phyloP scores from a whole-genome alignment of 306 rosid genomes.

The Fagus crenata region DNA sequence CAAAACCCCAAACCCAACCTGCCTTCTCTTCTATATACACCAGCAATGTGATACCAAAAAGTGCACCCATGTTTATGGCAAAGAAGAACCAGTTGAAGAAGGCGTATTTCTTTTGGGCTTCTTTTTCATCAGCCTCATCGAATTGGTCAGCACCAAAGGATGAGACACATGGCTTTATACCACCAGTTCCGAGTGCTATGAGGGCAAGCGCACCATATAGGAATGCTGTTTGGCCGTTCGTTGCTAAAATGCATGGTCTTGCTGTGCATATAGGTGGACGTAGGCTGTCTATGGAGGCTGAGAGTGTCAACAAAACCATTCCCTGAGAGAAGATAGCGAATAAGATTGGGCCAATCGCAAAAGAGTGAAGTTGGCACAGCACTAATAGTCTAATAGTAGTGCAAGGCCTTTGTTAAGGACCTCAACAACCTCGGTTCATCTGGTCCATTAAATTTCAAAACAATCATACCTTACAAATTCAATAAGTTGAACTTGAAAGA shows the following conservation, averaged over 20 bases:
- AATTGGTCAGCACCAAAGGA: constrained; percentile 69
- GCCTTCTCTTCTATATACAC: constrained; percentile 45
- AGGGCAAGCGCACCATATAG: constrained; percentile 47
- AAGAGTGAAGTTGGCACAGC: no score
- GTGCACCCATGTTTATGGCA: constrained; percentile 55
- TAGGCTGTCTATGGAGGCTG: constrained; percentile 42
- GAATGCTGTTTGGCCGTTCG: constrained; percentile 36
- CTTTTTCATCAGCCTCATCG: constrained; percentile 50
- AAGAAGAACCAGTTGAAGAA: constrained; percentile 70
- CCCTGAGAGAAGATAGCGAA: constrained; percentile 31
- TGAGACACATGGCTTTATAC: constrained; percentile 66
- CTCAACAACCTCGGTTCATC: no score
- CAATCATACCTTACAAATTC: no score
- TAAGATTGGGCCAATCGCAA: background rate
- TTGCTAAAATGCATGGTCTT: constrained; percentile 41
- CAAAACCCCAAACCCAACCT: constrained; percentile 58
- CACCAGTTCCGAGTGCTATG: constrained; percentile 62
- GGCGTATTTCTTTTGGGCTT: constrained; percentile 41
- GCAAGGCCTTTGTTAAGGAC: background rate
- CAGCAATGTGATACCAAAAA: constrained; percentile 46
- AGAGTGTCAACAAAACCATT: constrained; percentile 51
- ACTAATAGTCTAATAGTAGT: no score
- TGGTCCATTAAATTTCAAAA: no score
- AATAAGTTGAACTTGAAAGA: no score
- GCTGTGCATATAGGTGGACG: constrained; percentile 45